Conservation (phyloP, 176 grass and related monocot species). For the Olyra latifolia region DNA sequence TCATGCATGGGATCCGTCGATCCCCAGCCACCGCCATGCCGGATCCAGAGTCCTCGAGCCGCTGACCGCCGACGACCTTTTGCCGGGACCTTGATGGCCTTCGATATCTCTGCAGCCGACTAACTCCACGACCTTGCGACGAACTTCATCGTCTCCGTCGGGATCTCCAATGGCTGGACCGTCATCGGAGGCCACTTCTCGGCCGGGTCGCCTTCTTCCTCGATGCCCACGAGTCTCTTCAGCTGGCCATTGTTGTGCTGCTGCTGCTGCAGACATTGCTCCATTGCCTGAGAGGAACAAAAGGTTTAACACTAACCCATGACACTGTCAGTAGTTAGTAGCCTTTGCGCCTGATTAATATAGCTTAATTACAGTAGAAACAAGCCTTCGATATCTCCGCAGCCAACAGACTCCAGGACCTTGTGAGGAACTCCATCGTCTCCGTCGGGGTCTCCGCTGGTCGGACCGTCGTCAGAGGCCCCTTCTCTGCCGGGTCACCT, state of each 20-base stretch:
- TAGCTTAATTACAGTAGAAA: neutral
- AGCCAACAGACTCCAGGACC: constrained; percentile 89
- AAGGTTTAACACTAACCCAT: neutral
- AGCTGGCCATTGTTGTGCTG: constrained; percentile 33
- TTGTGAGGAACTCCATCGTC: constrained; percentile 88
- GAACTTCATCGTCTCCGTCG: constrained; percentile 96
- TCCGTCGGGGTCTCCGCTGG: constrained; percentile 88
- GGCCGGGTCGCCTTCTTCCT: constrained; percentile 53
- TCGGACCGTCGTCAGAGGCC: constrained; percentile 49
- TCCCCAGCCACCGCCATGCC: too few relatives aligned
- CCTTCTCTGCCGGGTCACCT: constrained; percentile 31
- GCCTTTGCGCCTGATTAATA: neutral
- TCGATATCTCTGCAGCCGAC: constrained; percentile 87
- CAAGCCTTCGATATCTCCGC: constrained; percentile 80
- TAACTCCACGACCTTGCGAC: constrained; percentile 84
- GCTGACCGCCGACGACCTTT: too few relatives aligned
- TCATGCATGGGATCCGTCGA: too few relatives aligned
- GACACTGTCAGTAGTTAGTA: neutral
- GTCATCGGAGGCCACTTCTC: constrained; percentile 47
- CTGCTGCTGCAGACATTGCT: constrained; percentile 43
- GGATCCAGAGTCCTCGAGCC: too few relatives aligned
- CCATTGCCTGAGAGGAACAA: constrained; percentile 42
- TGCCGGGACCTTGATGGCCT: constrained; percentile 64
- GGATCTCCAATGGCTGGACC: constrained; percentile 74
- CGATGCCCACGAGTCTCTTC: constrained; percentile 65